Conservation (phyloP, 2,329 filamentous ascomycete genomes). For the Madurella mycetomatis region DNA sequence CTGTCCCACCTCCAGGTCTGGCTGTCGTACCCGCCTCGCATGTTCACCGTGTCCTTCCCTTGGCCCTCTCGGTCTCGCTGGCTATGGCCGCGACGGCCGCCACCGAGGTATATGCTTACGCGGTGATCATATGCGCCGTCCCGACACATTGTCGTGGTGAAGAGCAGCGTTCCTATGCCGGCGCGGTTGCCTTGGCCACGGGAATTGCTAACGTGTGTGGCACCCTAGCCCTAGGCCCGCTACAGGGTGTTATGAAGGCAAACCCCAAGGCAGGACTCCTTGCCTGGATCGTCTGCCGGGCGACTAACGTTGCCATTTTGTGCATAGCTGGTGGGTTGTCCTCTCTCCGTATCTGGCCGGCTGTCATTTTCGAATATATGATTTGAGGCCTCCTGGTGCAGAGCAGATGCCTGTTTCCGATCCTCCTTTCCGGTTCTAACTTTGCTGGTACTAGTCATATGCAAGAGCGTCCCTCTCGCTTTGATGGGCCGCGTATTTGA, state of each 20-base stretch:
- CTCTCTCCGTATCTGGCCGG: too few species aligned
- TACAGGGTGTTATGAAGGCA: background rate
- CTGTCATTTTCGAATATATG: background rate
- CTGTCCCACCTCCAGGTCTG: too few species aligned
- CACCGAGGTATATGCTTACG: background rate
- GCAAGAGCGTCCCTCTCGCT: background rate
- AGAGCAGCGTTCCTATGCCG: background rate
- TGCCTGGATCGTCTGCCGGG: background rate
- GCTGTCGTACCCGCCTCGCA: background rate
- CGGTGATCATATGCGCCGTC: background rate
- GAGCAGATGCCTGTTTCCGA: too few species aligned
- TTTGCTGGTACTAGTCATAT: background rate
- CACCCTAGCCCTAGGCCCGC: background rate
- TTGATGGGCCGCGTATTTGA: background rate
- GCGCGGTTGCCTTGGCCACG: background rate
- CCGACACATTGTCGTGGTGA: background rate
- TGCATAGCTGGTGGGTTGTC: too few species aligned
- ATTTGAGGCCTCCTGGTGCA: too few species aligned
- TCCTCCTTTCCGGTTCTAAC: too few species aligned
- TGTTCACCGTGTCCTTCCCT: background rate
- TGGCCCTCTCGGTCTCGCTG: background rate
- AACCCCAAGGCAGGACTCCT: background rate
- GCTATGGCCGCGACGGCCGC: background rate
- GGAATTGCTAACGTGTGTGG: background rate
- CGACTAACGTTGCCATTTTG: too few species aligned